Conservation (phyloP, 1,139 yeast genomes). For the Hansenula lynferdii region DNA sequence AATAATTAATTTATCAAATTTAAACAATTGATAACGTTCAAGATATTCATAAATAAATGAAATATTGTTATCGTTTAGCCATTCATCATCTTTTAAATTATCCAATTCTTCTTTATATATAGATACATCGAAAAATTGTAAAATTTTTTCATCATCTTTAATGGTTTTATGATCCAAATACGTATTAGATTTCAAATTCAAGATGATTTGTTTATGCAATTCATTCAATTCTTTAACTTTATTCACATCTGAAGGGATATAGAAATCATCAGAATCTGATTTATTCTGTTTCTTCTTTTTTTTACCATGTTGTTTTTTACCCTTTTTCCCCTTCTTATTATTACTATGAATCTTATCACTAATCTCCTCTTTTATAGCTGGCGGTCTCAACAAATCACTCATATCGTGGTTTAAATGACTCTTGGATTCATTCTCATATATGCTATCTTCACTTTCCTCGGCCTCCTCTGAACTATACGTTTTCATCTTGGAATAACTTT, state of each 20-base stretch:
- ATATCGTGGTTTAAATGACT: slow-evolving; percentile 11
- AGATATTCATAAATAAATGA: slow-evolving; percentile 59
- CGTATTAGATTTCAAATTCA: slow-evolving; percentile 6
- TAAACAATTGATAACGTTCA: slow-evolving; percentile 28
- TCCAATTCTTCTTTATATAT: slow-evolving; percentile 41
- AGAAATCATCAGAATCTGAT: slow-evolving; percentile 10
- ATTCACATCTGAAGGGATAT: slow-evolving; percentile 15
- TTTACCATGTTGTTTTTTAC: slow-evolving; percentile 3
- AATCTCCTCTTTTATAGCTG: not conserved
- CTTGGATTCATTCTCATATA: slow-evolving; percentile 14
- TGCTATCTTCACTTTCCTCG: not conserved
- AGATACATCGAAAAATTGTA: slow-evolving; percentile 36
- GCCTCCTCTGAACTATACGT: not conserved
- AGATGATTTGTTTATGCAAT: slow-evolving; percentile 9
- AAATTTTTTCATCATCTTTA: slow-evolving; percentile 15
- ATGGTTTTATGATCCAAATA: not conserved
- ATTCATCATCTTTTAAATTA: slow-evolving; percentile 48
- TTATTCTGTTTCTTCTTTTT: slow-evolving; percentile 7
- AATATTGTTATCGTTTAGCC: slow-evolving; percentile 72
- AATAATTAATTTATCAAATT: slow-evolving; percentile 13
- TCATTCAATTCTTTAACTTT: slow-evolving; percentile 12
- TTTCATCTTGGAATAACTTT: not conserved
- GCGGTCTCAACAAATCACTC: not conserved
- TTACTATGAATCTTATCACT: not conserved
- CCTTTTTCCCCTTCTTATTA: slow-evolving; percentile 3